A percentile compares a stretch with the other conserved stretches of the same genome.
Evolutionary conservation across 2,329 filamentous ascomycete species (phyloP).

Genomic region (Gnomoniopsis smithogilvyi): DNA sequence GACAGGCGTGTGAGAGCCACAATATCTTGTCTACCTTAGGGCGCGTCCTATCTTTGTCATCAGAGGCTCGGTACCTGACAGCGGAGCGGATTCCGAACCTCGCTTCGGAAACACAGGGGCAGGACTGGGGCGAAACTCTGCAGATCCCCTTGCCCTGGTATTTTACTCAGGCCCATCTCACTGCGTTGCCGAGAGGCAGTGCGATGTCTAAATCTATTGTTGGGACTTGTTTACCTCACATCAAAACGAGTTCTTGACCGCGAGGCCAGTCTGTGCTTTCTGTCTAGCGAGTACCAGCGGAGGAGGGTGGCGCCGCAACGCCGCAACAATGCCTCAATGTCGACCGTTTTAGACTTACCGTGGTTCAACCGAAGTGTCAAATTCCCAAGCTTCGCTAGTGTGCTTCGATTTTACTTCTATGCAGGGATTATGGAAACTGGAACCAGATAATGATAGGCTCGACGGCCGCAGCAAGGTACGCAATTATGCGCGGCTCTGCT

Average conservation of each 20-base stretch:
- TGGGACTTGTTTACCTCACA: conserved; percentile 1
- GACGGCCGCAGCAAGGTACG: no score
- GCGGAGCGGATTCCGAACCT: neutral
- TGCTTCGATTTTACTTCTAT: conserved; percentile 21
- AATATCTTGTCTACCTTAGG: neutral
- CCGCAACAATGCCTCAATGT: neutral
- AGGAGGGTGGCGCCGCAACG: neutral
- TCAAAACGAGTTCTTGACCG: conserved; percentile 1
- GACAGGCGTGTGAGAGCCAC: neutral
- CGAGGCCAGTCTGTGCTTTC: neutral
- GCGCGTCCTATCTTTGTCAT: neutral
- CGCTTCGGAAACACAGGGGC: neutral
- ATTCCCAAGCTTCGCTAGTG: neutral
- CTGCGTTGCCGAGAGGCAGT: conserved; percentile 5
- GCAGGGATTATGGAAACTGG: conserved; percentile 24
- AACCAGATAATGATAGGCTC: neutral
- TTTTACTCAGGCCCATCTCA: neutral
- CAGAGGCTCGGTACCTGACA: conserved; percentile 1
- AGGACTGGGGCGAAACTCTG: neutral
- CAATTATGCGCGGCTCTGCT: no score
- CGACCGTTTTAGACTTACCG: neutral
- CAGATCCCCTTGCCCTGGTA: conserved; percentile 1
- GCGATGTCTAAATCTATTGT: conserved; percentile 10
- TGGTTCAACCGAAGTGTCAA: neutral
- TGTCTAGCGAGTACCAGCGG: neutral